phyloP scores from a whole-genome alignment of 2,329 filamentous ascomycete genomes.

The Dryadomyces quercus-mongolicae region DNA sequence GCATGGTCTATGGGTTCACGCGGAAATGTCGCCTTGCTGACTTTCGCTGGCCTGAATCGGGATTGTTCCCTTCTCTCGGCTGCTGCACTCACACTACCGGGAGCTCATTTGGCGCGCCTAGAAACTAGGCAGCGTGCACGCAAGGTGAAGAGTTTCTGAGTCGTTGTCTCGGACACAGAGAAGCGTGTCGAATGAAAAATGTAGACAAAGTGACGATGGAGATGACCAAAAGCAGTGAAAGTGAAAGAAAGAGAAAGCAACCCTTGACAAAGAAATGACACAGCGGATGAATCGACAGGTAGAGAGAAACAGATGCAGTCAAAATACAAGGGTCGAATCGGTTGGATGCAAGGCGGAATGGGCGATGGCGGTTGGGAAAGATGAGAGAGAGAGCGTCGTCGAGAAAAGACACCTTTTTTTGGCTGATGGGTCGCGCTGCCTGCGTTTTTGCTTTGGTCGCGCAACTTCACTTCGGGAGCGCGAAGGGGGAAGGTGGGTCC shows the following conservation, averaged over 20 bases:
- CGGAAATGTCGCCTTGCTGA: background rate
- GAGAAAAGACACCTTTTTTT: background rate
- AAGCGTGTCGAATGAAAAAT: background rate
- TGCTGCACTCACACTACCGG: background rate
- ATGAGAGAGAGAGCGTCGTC: too few relatives aligned
- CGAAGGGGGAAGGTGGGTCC: constrained; percentile 1
- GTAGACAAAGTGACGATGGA: background rate
- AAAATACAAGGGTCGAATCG: too few relatives aligned
- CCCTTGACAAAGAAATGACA: background rate
- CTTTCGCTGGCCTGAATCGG: background rate
- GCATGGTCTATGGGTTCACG: constrained; percentile 20
- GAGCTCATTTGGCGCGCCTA: too few relatives aligned
- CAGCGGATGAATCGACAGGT: background rate
- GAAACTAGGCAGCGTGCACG: background rate
- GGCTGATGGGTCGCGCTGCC: constrained; percentile 2
- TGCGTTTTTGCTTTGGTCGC: constrained; percentile 4
- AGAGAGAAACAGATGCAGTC: background rate
- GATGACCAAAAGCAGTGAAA: background rate
- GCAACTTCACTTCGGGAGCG: constrained; percentile 1
- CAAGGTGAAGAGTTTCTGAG: too few relatives aligned
- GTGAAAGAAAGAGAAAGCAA: background rate
- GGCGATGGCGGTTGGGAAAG: too few relatives aligned
- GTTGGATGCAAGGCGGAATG: too few relatives aligned
- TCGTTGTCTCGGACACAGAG: too few relatives aligned
- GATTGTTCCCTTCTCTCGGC: too few relatives aligned